Conservation (phyloP, 2,329 filamentous ascomycete species). For the Anisogramma anomala region DNA sequence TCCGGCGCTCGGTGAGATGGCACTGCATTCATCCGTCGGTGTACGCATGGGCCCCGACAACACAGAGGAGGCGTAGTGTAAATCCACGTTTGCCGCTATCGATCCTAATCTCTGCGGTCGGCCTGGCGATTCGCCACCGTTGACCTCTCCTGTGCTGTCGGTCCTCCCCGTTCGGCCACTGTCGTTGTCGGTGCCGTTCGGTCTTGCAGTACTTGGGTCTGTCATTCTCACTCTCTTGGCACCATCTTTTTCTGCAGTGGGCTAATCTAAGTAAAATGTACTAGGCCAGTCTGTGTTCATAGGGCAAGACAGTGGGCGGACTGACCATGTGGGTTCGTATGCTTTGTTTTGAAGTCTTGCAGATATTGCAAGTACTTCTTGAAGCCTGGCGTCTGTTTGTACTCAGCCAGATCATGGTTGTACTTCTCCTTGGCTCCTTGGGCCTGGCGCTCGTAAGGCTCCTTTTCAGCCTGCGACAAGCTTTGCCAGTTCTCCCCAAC, state of each 20-base stretch:
- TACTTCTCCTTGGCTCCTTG: constrained; percentile 66
- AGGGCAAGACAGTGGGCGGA: constrained; percentile 4
- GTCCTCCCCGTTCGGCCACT: constrained; percentile 29
- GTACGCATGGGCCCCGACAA: constrained; percentile 25
- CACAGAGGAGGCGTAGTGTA: constrained; percentile 30
- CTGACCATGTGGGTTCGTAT: constrained; percentile 46
- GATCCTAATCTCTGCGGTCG: constrained; percentile 39
- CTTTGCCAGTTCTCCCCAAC: constrained; percentile 77
- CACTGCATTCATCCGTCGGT: constrained; percentile 29
- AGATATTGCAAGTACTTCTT: constrained; percentile 60
- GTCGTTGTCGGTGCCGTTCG: constrained; percentile 32
- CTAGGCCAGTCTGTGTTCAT: background rate
- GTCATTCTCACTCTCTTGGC: constrained; percentile 38
- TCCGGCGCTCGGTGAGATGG: constrained; percentile 31
- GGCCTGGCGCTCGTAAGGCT: constrained; percentile 61
- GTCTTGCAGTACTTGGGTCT: constrained; percentile 25
- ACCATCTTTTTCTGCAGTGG: constrained; percentile 32
- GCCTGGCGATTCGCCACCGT: constrained; percentile 23
- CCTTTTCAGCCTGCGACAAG: constrained; percentile 53
- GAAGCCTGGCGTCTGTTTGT: constrained; percentile 65
- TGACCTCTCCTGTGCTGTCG: constrained; percentile 3
- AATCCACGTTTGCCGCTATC: constrained; percentile 33
- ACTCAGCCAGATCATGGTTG: constrained; percentile 58
- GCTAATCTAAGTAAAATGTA: constrained; percentile 2
- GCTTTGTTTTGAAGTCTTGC: constrained; percentile 65